These are phyloP conservation scores for Dimargaris verticillata DNA, from an alignment of 192 early-diverging fungal genomes.

Conservation along the genomic window DNA sequence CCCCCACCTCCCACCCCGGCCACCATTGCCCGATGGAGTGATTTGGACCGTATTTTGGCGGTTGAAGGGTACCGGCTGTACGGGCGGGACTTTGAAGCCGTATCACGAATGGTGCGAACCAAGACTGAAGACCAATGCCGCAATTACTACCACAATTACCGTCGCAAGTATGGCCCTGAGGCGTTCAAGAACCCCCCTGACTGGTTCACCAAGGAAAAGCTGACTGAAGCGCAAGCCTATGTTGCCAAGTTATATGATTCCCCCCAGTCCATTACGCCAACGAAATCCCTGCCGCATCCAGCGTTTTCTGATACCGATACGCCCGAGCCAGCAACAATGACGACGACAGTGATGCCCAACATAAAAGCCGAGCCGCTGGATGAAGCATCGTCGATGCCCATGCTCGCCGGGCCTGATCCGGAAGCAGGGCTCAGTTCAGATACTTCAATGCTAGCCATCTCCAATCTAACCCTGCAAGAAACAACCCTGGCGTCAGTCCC, in stretches of 20 bases:
- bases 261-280: background rate
- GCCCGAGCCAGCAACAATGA: background rate
- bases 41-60: slow-evolving; percentile 39
- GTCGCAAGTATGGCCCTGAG: slow-evolving; percentile 42
- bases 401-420: background rate
- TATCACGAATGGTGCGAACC: slow-evolving; percentile 49
- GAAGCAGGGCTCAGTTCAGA: too few relatives aligned
- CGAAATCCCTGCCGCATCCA: background rate
- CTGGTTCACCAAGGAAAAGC: slow-evolving; percentile 7
- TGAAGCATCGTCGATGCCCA: background rate
- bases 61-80: slow-evolving; percentile 42
- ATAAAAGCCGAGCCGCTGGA: background rate
- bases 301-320: background rate
- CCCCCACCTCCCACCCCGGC: slow-evolving; percentile 10
- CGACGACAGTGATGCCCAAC: background rate
- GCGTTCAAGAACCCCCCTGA: slow-evolving; percentile 19
- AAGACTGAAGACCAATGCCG: slow-evolving; percentile 66
- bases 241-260: background rate
- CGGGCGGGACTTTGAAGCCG: slow-evolving; percentile 53
- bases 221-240: background rate
- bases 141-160: slow-evolving; percentile 62
- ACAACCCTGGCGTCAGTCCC: too few relatives aligned
- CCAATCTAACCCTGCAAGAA: background rate
- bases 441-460: background rate
- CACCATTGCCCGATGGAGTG: slow-evolving; percentile 31